These are phyloP conservation scores for Lachancea nothofagi DNA, from an alignment of 805 yeast species.

Conservation along the genomic window DNA sequence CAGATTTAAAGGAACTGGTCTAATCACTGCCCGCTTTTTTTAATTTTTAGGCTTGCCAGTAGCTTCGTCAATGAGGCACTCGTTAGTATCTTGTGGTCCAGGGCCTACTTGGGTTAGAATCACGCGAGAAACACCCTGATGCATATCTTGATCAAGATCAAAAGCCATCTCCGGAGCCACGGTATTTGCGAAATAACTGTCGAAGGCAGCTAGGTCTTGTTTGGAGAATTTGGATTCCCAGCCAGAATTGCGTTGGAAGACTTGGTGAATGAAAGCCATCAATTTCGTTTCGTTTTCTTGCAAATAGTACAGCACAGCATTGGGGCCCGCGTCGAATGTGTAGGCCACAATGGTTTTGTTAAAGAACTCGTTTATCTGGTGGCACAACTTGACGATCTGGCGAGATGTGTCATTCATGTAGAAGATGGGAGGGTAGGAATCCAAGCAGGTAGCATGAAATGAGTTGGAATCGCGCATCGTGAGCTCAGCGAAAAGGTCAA, in stretches of 20 bases:
- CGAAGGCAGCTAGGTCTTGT: conserved; percentile 25
- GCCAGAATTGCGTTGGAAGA: conserved; percentile 57
- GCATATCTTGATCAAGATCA: conserved; percentile 46
- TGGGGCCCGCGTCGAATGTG: conserved; percentile 99
- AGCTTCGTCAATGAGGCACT: conserved; percentile 48
- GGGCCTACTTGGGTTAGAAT: conserved; percentile 83
- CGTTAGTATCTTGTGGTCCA: conserved; percentile 67
- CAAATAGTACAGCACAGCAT: conserved; percentile 90
- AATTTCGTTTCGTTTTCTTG: conserved; percentile 67
- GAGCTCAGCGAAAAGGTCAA: conserved; percentile 73
- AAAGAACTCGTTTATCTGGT: conserved; percentile 60
- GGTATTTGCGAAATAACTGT: conserved; percentile 22
- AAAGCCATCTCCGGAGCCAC: conserved; percentile 33
- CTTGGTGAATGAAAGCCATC: conserved; percentile 60
- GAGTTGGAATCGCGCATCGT: conserved; percentile 97
- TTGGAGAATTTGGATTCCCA: conserved; percentile 49
- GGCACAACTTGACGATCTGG: conserved; percentile 70
- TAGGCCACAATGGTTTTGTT: conserved; percentile 76
- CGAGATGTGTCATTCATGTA: conserved; percentile 89
- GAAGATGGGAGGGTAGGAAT: conserved; percentile 92
- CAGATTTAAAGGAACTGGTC: background rate
- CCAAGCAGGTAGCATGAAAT: conserved; percentile 96
- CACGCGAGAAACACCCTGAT: conserved; percentile 72
- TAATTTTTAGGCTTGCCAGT: conserved; percentile 45
- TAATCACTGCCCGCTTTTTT: background rate